Percentiles rank a stretch among this genome's conserved stretches.
phyloP scores from a whole-genome alignment of 2,329 filamentous ascomycete species.

The Diaporthe australafricana region DNA sequence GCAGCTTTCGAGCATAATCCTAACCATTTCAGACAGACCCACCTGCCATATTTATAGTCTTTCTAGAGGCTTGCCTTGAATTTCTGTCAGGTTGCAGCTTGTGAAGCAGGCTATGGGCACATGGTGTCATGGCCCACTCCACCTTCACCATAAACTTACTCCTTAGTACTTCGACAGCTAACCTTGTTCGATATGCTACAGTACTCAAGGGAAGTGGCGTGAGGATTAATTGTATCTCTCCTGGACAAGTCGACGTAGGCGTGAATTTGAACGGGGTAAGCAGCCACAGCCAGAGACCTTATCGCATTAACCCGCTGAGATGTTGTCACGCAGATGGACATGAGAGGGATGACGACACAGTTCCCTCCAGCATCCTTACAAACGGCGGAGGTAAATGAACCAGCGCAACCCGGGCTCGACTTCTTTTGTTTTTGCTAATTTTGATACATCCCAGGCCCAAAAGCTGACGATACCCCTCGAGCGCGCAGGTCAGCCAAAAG shows the following conservation, averaged over 20 bases:
- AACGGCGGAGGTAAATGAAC: constrained; percentile 53
- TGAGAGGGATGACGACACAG: constrained; percentile 62
- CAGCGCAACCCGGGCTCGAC: neutral
- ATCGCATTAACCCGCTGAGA: neutral
- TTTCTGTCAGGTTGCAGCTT: no score
- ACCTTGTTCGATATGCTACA: no score
- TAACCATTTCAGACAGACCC: no score
- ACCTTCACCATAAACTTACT: no score
- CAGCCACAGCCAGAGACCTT: constrained; percentile 25
- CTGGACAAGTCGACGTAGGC: constrained; percentile 54
- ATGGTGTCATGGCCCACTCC: no score
- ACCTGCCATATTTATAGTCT: no score
- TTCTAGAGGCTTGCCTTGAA: no score
- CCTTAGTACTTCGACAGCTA: no score
- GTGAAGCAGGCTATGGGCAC: no score
- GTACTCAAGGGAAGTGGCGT: constrained; percentile 68
- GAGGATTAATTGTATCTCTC: constrained; percentile 65
- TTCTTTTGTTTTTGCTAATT: neutral
- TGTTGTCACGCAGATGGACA: constrained; percentile 53
- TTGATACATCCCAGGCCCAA: constrained; percentile 49
- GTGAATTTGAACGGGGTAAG: constrained; percentile 56
- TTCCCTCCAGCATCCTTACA: constrained; percentile 67
- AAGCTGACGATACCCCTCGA: constrained; percentile 67
- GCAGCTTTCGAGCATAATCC: no score
- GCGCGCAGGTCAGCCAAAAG: constrained; percentile 65